phyloP scores from a whole-genome alignment of 805 yeast species.

The Candida glaebosa region DNA sequence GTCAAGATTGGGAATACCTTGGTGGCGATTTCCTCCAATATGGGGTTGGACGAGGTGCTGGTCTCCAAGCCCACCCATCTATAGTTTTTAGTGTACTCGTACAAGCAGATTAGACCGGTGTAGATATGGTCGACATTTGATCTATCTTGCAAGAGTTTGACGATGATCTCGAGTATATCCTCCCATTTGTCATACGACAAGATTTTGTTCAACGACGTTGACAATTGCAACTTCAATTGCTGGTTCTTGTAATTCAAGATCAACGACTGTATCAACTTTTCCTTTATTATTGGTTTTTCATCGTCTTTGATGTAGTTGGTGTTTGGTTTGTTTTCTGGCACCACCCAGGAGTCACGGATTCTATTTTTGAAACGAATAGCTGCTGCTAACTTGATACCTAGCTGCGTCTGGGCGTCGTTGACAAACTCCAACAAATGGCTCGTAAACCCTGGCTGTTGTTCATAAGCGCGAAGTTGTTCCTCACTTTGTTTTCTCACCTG shows the following conservation, averaged over 20 bases:
- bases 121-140: slow-evolving; percentile 34
- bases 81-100: slow-evolving; percentile 39
- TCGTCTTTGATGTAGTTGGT: slow-evolving; percentile 22
- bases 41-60: slow-evolving; percentile 28
- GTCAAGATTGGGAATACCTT: slow-evolving; percentile 38
- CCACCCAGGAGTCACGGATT: slow-evolving; percentile 34
- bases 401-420: slow-evolving; percentile 36
- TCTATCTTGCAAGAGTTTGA: slow-evolving; percentile 34
- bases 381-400: slow-evolving; percentile 40
- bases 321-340: slow-evolving; percentile 26
- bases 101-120: slow-evolving; percentile 38
- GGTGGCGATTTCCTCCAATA: slow-evolving; percentile 34
- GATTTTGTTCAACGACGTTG: slow-evolving; percentile 55
- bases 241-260: slow-evolving; percentile 29
- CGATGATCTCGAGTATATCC: slow-evolving; percentile 29
- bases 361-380: slow-evolving; percentile 45
- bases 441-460: slow-evolving; percentile 57
- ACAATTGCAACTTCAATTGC: slow-evolving; percentile 50
- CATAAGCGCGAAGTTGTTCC: slow-evolving; percentile 45
- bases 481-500: slow-evolving; percentile 53
- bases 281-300: slow-evolving; percentile 42
- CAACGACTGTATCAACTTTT: slow-evolving; percentile 40
- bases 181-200: slow-evolving; percentile 47
- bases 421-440: slow-evolving; percentile 50
- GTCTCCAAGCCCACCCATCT: slow-evolving; percentile 47